phyloP scores from a whole-genome alignment of 2,329 filamentous ascomycete species.

The Scedosporium apiospermum region DNA sequence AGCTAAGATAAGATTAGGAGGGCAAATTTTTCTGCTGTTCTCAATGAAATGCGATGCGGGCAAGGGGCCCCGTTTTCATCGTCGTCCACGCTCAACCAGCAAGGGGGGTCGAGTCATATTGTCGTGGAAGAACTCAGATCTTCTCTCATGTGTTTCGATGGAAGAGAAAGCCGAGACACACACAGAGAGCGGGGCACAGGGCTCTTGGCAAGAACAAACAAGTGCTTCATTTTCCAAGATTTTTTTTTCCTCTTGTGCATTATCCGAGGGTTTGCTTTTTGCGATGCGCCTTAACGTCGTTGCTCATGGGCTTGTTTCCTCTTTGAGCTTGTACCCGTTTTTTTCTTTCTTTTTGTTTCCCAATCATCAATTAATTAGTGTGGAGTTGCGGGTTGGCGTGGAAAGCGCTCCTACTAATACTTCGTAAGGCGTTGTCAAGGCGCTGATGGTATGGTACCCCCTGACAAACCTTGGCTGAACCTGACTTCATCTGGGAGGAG shows the following conservation, averaged over 20 bases:
- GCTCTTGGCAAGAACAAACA: neutral
- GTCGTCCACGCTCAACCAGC: neutral
- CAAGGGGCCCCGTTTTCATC: neutral
- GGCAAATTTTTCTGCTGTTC: neutral
- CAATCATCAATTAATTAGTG: neutral
- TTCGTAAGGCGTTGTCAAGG: neutral
- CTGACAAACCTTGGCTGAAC: neutral
- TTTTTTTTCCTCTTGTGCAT: neutral
- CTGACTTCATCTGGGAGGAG: neutral
- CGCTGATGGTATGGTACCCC: neutral
- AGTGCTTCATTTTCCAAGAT: neutral
- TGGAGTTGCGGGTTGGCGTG: neutral
- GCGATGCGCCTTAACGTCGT: neutral
- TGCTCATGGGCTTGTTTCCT: neutral
- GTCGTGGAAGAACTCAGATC: neutral
- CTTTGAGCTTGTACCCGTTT: neutral
- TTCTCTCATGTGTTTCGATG: neutral
- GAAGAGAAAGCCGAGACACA: neutral
- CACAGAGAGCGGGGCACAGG: neutral
- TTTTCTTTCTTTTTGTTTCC: neutral
- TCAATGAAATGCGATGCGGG: neutral
- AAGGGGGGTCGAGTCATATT: neutral
- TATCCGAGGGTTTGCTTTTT: neutral
- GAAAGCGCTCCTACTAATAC: neutral
- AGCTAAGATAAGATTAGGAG: neutral